Evolutionary conservation across 306 rosid genomes (phyloP), one percentile per base, ranked within the genome.

Genomic region (Cucumis cinereus): DNA sequence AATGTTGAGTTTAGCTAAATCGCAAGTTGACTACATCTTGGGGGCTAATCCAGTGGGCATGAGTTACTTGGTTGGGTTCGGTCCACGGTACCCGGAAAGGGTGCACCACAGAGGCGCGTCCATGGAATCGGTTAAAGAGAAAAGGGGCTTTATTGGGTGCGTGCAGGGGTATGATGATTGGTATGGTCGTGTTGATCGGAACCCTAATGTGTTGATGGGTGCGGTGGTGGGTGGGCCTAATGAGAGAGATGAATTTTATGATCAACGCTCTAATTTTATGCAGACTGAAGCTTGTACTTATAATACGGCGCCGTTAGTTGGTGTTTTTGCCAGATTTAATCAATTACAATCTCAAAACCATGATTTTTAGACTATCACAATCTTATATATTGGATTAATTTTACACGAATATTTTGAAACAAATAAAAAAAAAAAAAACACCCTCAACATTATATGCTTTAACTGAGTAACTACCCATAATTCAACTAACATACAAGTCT

Each of bases 31-130:
- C 83, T 93, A 93, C 79, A 89, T 93, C 55, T 67, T 93, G 79
- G 98, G 98, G 1, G 85, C 88, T 11, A 90, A 93, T 83, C 98
- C 96, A 77, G 80, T 58, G 91, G 78, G 57, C 47, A 50, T 80
- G 85, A 93, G 96, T 71, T 93, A 90, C 82, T 58, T 93, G 50
- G 91, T 90, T 0, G 98, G 95, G 0, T 82, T 80, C 5, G 96
- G 98, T 17, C 47, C 80, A 26, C 78, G 74, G 9, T 89, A 82
- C 55, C 93, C 96, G 0, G 17, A 12, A 19, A 88, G 79, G 81
- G 87, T 88, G 82, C 98, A 93, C 85, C 98, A 90, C 30, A 87
- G 98, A 69, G 93, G 98, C n/a, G 93, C 97, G 56, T 93, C 98
- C 33, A 85, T 81, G 4, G 89, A 81, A 62, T 84, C 98, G 33